These are phyloP conservation scores for Didymella lethalis DNA, from an alignment of 2,329 filamentous ascomycete genomes.

Conservation along the genomic window DNA sequence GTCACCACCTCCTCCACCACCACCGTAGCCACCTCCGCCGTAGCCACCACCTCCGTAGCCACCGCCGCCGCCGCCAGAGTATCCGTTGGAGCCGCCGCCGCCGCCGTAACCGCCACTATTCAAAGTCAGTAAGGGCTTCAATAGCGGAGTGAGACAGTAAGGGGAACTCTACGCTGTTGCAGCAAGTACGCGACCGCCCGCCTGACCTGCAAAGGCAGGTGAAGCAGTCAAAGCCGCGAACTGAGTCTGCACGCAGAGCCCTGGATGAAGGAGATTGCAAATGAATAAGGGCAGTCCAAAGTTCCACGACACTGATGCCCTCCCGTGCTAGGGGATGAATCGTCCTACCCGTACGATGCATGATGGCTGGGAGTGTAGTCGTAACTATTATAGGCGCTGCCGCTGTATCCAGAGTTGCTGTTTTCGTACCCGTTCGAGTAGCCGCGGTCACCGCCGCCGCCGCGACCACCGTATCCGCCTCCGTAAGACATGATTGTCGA, in stretches of 20 bases:
- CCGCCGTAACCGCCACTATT: slow-evolving; percentile 45
- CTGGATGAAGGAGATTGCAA: slow-evolving; percentile 39
- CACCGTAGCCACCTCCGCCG: slow-evolving; percentile 66
- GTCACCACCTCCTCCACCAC: slow-evolving; percentile 71
- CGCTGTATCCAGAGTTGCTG: slow-evolving; percentile 54
- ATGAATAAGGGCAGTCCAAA: slow-evolving; percentile 39
- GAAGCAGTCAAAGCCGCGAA: slow-evolving; percentile 36
- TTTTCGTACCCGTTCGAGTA: slow-evolving; percentile 64
- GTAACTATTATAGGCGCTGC: slow-evolving; percentile 56
- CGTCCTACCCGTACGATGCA: slow-evolving; percentile 55
- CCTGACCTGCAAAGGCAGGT: slow-evolving; percentile 32
- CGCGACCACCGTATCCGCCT: slow-evolving; percentile 56
- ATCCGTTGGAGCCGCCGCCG: slow-evolving; percentile 24
- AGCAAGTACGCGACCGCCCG: slow-evolving; percentile 38
- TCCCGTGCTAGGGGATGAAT: slow-evolving; percentile 47
- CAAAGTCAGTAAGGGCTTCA: slow-evolving; percentile 35
- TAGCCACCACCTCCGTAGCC: slow-evolving; percentile 45
- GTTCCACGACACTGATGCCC: slow-evolving; percentile 50
- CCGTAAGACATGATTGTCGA: slow-evolving; percentile 73
- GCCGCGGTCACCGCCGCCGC: slow-evolving; percentile 57
- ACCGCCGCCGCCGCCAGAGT: slow-evolving; percentile 20
- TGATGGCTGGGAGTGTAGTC: slow-evolving; percentile 56
- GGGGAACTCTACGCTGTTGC: slow-evolving; percentile 42
- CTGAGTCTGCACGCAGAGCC: slow-evolving; percentile 43
- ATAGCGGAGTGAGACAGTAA: slow-evolving; percentile 21